phyloP scores from a whole-genome alignment of 2,329 filamentous ascomycete genomes.

The Kalmusia sp. region DNA sequence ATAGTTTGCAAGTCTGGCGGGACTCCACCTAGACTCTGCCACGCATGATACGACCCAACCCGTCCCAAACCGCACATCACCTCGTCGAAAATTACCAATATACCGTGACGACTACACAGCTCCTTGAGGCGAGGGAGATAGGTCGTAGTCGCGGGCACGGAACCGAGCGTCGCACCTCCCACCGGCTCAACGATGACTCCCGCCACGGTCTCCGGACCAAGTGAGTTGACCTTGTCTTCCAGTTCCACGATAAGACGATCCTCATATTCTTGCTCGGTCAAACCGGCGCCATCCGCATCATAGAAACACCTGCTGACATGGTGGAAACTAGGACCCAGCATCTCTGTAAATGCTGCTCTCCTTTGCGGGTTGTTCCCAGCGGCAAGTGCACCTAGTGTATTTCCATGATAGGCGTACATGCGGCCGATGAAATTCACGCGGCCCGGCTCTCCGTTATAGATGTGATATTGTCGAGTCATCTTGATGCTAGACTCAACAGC shows the following conservation, averaged over 20 bases:
- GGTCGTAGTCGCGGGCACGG: constrained; percentile 57
- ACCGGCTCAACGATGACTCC: constrained; percentile 6
- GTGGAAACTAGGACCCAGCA: constrained; percentile 63
- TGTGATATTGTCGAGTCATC: constrained; percentile 57
- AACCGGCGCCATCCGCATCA: constrained; percentile 57
- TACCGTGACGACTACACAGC: constrained; percentile 63
- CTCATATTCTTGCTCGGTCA: constrained; percentile 67
- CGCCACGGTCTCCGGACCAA: constrained; percentile 56
- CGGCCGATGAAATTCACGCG: constrained; percentile 67
- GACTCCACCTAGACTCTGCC: constrained; percentile 56
- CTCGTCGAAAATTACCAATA: constrained; percentile 63
- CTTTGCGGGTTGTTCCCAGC: constrained; percentile 67
- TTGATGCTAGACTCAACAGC: constrained; percentile 59
- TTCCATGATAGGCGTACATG: constrained; percentile 71
- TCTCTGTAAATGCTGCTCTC: constrained; percentile 66
- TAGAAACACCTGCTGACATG: constrained; percentile 74
- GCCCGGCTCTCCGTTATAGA: constrained; percentile 60
- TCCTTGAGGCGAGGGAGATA: constrained; percentile 63
- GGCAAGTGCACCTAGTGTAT: constrained; percentile 69
- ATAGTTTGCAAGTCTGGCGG: constrained; percentile 71
- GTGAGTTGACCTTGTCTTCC: constrained; percentile 66
- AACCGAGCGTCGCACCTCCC: constrained; percentile 49
- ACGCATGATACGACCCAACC: constrained; percentile 37
- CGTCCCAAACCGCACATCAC: constrained; percentile 41
- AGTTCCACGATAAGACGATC: constrained; percentile 67